Evolutionary conservation across 176 grass and related monocot genomes (phyloP).

Genomic region (Rhipidocladum racemiflorum): DNA sequence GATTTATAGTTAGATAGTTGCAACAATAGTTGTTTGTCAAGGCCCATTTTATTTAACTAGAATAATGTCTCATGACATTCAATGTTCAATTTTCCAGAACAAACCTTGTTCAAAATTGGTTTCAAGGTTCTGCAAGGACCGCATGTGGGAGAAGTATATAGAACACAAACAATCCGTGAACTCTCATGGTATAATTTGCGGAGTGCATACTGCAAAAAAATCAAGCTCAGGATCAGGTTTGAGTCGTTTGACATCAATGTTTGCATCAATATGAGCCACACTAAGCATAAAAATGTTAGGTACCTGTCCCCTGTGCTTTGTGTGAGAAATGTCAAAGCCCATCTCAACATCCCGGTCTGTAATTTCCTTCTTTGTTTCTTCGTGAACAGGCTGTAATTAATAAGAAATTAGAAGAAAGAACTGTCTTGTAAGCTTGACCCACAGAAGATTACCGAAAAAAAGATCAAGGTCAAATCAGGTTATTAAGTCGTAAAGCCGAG

Average conservation of each 20-base stretch:
- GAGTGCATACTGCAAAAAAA: constrained; percentile 76
- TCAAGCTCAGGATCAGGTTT: constrained; percentile 35
- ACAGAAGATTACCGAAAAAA: neutral
- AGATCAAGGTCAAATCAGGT: neutral
- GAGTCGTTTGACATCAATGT: constrained; percentile 9
- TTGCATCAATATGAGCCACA: constrained; percentile 8
- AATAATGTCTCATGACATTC: neutral
- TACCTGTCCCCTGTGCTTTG: constrained; percentile 93
- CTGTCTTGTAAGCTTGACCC: constrained; percentile 3
- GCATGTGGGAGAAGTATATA: constrained; percentile 97
- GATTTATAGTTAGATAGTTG: constrained; percentile 6
- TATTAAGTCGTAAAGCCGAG: neutral
- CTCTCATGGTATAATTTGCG: constrained; percentile 97
- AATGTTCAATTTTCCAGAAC: constrained; percentile 28
- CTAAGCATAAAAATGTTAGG: neutral
- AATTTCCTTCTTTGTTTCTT: constrained; percentile 77
- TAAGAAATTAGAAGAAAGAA: constrained; percentile 26
- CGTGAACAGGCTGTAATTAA: constrained; percentile 62
- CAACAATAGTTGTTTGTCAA: neutral
- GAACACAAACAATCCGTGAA: constrained; percentile 74
- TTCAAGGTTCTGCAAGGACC: constrained; percentile 99
- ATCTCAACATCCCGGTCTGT: constrained; percentile 72
- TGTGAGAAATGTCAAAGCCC: constrained; percentile 89
- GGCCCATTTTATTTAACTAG: neutral
- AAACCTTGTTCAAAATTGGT: constrained; percentile 95